These are phyloP conservation scores for Chlamydomonas incerta DNA, from an alignment of 139 green algal species.

Conservation along the genomic window DNA sequence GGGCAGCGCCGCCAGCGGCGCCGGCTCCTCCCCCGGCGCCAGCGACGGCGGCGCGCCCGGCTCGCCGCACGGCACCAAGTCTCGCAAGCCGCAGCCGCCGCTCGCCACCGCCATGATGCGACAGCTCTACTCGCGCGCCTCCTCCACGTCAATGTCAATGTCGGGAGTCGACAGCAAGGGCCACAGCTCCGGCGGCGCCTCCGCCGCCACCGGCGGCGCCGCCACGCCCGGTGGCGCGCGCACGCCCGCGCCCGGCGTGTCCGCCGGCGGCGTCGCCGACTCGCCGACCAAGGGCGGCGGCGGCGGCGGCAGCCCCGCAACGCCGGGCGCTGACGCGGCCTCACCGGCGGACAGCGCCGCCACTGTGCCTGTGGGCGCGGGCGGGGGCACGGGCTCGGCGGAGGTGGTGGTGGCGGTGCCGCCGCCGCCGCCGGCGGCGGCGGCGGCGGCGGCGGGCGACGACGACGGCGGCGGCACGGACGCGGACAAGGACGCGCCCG, in stretches of 20 bases:
- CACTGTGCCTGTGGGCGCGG: too few species aligned
- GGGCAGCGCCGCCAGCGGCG: neutral
- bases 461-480: neutral
- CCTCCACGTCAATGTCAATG: too few species aligned
- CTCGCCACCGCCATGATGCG: neutral
- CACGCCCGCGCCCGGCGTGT: too few species aligned
- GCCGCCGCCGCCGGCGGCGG: neutral
- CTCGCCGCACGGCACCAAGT: neutral
- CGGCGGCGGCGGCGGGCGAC: neutral
- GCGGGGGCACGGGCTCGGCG: too few species aligned
- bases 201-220: too few species aligned
- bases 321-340: too few species aligned
- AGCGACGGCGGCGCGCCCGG: too few species aligned
- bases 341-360: too few species aligned
- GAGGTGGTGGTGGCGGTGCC: neutral
- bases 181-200: neutral
- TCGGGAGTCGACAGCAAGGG: neutral
- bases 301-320: too few species aligned
- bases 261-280: neutral
- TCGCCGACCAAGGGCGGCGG: neutral
- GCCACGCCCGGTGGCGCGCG: too few species aligned
- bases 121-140: neutral
- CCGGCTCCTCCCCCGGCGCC: neutral
- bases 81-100: neutral
- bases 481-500: neutral